These are phyloP conservation scores for Fusarium nisikadoi DNA, from an alignment of 2,329 filamentous ascomycete genomes.

Conservation along the genomic window DNA sequence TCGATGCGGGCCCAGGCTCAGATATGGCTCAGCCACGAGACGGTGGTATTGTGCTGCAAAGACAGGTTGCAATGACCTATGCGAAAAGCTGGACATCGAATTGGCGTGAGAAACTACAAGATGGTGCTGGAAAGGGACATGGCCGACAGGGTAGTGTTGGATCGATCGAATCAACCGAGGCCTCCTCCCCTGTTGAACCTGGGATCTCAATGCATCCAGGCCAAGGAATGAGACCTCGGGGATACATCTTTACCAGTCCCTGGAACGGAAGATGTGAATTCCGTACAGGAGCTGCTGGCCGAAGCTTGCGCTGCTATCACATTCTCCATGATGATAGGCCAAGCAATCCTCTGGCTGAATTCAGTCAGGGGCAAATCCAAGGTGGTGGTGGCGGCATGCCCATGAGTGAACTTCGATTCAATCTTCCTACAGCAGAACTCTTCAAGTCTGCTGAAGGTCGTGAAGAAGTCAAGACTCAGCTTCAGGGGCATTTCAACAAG, in stretches of 20 bases:
- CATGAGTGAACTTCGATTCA: slow-evolving; percentile 89
- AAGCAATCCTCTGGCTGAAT: slow-evolving; percentile 58
- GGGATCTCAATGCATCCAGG: slow-evolving; percentile 53
- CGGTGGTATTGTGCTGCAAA: slow-evolving; percentile 56
- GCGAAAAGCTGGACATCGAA: slow-evolving; percentile 60
- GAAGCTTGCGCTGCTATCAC: slow-evolving; percentile 79
- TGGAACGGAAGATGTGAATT: slow-evolving; percentile 93
- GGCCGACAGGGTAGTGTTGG: slow-evolving; percentile 45
- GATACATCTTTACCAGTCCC: slow-evolving; percentile 83
- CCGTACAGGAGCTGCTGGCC: slow-evolving; percentile 78
- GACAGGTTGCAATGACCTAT: slow-evolving; percentile 69
- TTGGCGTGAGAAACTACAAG: slow-evolving; percentile 54
- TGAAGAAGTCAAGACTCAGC: slow-evolving; percentile 47
- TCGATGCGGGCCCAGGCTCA: slow-evolving; percentile 46
- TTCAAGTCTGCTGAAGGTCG: slow-evolving; percentile 53
- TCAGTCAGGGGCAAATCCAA: slow-evolving; percentile 47
- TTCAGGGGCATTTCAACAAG: slow-evolving; percentile 58
- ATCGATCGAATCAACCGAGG: slow-evolving; percentile 49
- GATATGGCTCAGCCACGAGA: slow-evolving; percentile 23
- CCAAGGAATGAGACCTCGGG: slow-evolving; percentile 64
- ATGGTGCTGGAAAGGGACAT: slow-evolving; percentile 42
- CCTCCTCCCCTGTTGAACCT: slow-evolving; percentile 44
- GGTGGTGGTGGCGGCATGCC: slow-evolving; percentile 40
- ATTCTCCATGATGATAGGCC: slow-evolving; percentile 61
- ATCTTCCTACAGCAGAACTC: slow-evolving; percentile 73